Percentiles rank a stretch among this genome's conserved stretches.
Conservation (phyloP, 2,329 filamentous ascomycete genomes). For the Diplocarpon rosae region DNA sequence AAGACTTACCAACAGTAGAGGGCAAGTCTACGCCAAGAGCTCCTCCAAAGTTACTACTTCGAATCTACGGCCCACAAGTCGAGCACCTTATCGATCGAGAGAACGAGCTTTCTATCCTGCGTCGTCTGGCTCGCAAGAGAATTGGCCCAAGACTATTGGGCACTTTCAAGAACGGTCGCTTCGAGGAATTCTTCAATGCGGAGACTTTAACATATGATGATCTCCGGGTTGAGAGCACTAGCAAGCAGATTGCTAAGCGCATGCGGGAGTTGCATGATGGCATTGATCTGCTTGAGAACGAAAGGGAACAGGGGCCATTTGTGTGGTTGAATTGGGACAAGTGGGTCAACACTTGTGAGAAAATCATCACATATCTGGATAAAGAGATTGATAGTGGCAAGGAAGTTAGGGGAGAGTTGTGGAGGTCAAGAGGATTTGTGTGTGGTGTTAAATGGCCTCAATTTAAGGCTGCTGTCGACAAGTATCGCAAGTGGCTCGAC, state of each 20-base stretch:
- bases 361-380: constrained; percentile 41
- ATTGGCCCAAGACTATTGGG: constrained; percentile 87
- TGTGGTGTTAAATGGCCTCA: constrained; percentile 74
- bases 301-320: constrained; percentile 67
- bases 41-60: constrained; percentile 62
- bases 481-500: constrained; percentile 66
- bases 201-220: constrained; percentile 67
- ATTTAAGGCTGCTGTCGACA: constrained; percentile 65
- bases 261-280: constrained; percentile 95
- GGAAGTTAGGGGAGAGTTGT: constrained; percentile 35
- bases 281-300: constrained; percentile 70
- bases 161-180: constrained; percentile 88
- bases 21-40: constrained; percentile 22
- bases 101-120: constrained; percentile 75
- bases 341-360: constrained; percentile 46
- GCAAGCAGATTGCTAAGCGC: constrained; percentile 87
- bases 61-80: constrained; percentile 89
- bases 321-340: constrained; percentile 88
- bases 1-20: constrained; percentile 41
- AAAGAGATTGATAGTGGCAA: constrained; percentile 39
- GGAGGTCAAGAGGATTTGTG: constrained; percentile 63
- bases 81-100: constrained; percentile 94
- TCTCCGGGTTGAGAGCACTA: constrained; percentile 71
- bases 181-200: constrained; percentile 89
- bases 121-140: constrained; percentile 76